A percentile compares a stretch with the other conserved stretches of the same genome.
phyloP scores from a whole-genome alignment of 108 stramenopile species.

The Cylindrotheca closterium region DNA sequence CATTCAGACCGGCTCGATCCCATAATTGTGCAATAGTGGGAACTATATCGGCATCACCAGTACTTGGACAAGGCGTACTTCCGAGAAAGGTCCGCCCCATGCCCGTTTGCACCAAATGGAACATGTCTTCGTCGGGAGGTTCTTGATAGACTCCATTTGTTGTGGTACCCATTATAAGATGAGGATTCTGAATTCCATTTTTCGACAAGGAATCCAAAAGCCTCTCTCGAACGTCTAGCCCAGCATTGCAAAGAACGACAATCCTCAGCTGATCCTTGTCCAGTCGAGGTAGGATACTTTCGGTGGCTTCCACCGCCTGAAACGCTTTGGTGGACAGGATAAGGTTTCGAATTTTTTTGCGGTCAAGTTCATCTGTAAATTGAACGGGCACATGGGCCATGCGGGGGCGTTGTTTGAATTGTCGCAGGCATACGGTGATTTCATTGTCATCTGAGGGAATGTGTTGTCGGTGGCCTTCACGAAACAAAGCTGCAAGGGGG shows the following conservation, averaged over 20 bases:
- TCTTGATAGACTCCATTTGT: slow-evolving; percentile 32
- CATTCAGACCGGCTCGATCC: slow-evolving; percentile 37
- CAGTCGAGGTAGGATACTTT: slow-evolving; percentile 18
- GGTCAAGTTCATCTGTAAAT: slow-evolving; percentile 18
- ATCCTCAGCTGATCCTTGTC: slow-evolving; percentile 2
- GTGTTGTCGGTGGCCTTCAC: slow-evolving; percentile 15
- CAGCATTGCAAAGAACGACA: slow-evolving; percentile 42
- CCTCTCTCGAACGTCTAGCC: slow-evolving; percentile 41
- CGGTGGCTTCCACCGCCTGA: slow-evolving; percentile 28
- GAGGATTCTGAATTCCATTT: slow-evolving; percentile 1
- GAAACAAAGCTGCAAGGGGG: slow-evolving; percentile 33
- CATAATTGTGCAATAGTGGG: slow-evolving; percentile 25
- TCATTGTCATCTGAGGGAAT: neutral
- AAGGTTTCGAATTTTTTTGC: slow-evolving; percentile 29
- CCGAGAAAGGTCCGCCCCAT: slow-evolving; percentile 28
- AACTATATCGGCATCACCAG: neutral
- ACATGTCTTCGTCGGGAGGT: slow-evolving; percentile 14
- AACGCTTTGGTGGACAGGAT: slow-evolving; percentile 38
- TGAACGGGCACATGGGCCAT: slow-evolving; percentile 23
- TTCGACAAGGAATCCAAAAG: slow-evolving; percentile 5
- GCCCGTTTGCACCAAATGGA: slow-evolving; percentile 35
- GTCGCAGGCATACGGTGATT: slow-evolving; percentile 18
- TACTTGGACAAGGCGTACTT: neutral
- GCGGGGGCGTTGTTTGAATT: slow-evolving; percentile 8
- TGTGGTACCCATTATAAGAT: slow-evolving; percentile 28